A percentile compares a stretch with the other conserved stretches of the same genome.
These are phyloP conservation scores for Paecilomyces sp. DNA, from an alignment of 2,329 filamentous ascomycete species.

Conservation along the genomic window DNA sequence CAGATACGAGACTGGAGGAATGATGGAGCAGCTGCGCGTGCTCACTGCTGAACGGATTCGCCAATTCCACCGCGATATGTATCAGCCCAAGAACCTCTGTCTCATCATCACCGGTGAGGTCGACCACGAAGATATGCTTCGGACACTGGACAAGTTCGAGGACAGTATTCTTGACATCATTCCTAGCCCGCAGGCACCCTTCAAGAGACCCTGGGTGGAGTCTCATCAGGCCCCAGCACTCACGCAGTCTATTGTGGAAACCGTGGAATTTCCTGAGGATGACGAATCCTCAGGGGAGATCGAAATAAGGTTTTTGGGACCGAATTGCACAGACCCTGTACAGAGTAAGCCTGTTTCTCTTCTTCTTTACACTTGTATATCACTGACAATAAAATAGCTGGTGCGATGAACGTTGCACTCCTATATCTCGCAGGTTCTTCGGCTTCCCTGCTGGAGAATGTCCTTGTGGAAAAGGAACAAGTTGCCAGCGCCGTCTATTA, in stretches of 20 bases:
- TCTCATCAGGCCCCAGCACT: slow-evolving; percentile 71
- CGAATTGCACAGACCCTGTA: slow-evolving; percentile 65
- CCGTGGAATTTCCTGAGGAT: slow-evolving; percentile 88
- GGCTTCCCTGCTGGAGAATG: slow-evolving; percentile 84
- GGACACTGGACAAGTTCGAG: slow-evolving; percentile 82
- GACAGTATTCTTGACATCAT: slow-evolving; percentile 77
- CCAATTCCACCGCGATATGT: slow-evolving; percentile 94
- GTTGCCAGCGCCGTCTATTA: slow-evolving; percentile 80
- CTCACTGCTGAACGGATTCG: slow-evolving; percentile 85
- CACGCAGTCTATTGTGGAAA: slow-evolving; percentile 64
- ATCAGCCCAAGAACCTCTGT: slow-evolving; percentile 92
- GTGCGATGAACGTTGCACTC: slow-evolving; percentile 71
- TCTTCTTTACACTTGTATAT: background rate
- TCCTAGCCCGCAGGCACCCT: slow-evolving; percentile 65
- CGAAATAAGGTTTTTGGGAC: slow-evolving; percentile 78
- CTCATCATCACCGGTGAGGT: slow-evolving; percentile 88
- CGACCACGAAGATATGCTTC: slow-evolving; percentile 70
- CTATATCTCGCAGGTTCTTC: slow-evolving; percentile 90
- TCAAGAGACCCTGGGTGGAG: slow-evolving; percentile 85
- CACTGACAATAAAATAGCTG: slow-evolving; percentile 34
- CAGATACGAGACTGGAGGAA: slow-evolving; percentile 94
- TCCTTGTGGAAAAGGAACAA: slow-evolving; percentile 86
- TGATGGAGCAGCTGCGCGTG: slow-evolving; percentile 84
- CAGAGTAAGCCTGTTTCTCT: slow-evolving; percentile 36
- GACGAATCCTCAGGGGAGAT: slow-evolving; percentile 92